Evolutionary conservation across 2,329 filamentous ascomycete species (phyloP), one percentile per base, ranked within the genome.

Genomic region (Chaetomium sp.): DNA sequence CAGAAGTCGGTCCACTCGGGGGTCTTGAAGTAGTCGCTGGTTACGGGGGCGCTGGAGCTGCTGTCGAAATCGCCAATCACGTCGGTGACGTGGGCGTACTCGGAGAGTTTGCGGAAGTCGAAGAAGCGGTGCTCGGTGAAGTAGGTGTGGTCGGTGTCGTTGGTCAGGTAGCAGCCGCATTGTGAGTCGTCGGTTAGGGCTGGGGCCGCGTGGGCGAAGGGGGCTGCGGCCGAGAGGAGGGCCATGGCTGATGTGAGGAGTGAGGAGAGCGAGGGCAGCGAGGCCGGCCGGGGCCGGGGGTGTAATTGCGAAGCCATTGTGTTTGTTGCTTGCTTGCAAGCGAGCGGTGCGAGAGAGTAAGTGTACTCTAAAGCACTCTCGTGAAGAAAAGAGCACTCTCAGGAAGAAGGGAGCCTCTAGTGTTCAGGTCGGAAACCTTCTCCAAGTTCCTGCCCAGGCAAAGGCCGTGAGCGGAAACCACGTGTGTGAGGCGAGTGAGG

Each of bases 131-230:
- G 78, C 14, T 69, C 66, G 14, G 69, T 66, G 61, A 76, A 80
- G 67, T 73, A 79, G 43, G 65, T 63, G 32, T 70, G 64, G 44
- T 69, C 69, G 10, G 71, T 73, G 45, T 70, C 74, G 60, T 79
- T 78, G 61, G 74, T 77, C 49, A 76, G 64, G 61, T 72, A 81
- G 63, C 78, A 80, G 54, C 70, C 68, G 65, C 78, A 80, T 43
- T 67, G 63, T 33, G 67, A 62, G 51, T 72, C 70, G 9, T 68
- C 61, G 5, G 66, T 67, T 6, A 63, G 62, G 37, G 59, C 27
- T 27, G 19, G 19, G 19, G 19, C 19, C 19, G 19, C 19, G 19
- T 27, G 19, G 19, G 19, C 19, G 19, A 27, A 27, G 1, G 59
- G 57, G 10, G 47, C 54, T 19, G 59, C 59, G 12, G 55, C 27